phyloP scores from a whole-genome alignment of 306 rosid species.

The Phaseolus lunatus region DNA sequence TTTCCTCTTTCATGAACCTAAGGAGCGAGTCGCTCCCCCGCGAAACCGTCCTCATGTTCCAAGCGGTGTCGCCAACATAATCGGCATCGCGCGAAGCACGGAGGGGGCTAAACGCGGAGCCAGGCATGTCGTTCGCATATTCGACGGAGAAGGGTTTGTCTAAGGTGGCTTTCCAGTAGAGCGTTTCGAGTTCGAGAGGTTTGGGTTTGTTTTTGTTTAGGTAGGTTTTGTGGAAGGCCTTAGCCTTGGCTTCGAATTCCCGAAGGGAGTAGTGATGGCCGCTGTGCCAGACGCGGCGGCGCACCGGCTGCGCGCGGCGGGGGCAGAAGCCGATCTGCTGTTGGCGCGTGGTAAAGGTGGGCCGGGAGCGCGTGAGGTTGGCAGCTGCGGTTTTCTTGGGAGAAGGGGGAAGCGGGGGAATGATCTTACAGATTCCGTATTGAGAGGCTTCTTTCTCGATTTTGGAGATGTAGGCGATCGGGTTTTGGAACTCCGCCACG shows the following conservation, averaged over 20 bases:
- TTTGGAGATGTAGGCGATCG: conserved; percentile 93
- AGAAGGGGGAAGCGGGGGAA: conserved; percentile 84
- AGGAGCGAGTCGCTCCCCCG: conserved; percentile 84
- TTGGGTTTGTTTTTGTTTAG: conserved; percentile 49
- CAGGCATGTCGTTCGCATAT: conserved; percentile 98
- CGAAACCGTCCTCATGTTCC: conserved; percentile 93
- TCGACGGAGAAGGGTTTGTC: conserved; percentile 93
- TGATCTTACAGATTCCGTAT: conserved; percentile 96
- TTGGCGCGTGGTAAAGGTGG: conserved; percentile 95
- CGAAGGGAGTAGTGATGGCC: conserved; percentile 77
- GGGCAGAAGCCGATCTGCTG: conserved; percentile 99
- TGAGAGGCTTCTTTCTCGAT: conserved; percentile 95
- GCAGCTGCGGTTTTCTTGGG: conserved; percentile 79
- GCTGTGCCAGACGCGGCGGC: conserved; percentile 79
- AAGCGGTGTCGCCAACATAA: conserved; percentile 73
- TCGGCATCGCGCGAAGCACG: conserved; percentile 26
- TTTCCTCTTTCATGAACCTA: conserved; percentile 99
- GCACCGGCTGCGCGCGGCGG: conserved; percentile 62
- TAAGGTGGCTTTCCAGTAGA: conserved; percentile 91
- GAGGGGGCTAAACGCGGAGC: conserved; percentile 73
- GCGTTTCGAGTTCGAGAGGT: conserved; percentile 74
- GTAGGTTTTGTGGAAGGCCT: conserved; percentile 70
- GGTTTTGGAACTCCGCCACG: conserved; percentile 90
- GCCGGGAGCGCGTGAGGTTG: conserved; percentile 69
- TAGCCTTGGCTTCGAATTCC: conserved; percentile 84